Conservation (phyloP, 495 filamentous ascomycete species). For the Hypoxylon fragiforme region DNA sequence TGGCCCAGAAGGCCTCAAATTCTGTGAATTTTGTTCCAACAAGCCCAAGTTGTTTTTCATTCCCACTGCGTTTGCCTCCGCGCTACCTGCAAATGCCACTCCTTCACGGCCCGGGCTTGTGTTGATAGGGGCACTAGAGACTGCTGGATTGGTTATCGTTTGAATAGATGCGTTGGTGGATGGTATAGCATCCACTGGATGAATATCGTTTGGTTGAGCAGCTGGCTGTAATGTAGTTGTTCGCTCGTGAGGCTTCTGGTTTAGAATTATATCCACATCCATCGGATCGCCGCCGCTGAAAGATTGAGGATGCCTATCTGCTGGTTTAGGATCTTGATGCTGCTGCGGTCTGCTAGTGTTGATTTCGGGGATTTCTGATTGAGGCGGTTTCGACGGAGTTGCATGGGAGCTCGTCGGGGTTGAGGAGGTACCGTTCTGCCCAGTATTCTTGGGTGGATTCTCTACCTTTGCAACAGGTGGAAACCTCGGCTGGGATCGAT, state of each 20-base stretch:
- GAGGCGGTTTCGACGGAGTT: background rate
- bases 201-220: conserved; percentile 5
- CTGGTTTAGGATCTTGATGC: background rate
- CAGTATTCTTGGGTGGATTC: background rate
- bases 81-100: conserved; percentile 42
- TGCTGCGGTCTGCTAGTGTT: conserved; percentile 4
- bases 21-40: conserved; percentile 12
- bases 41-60: conserved; percentile 24
- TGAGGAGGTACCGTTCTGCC: conserved; percentile 2
- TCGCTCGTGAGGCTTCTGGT: conserved; percentile 16
- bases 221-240: conserved; percentile 1
- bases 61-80: conserved; percentile 36
- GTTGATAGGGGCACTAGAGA: conserved; percentile 51
- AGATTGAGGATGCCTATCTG: conserved; percentile 18
- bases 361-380: conserved; percentile 1
- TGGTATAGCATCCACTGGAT: conserved; percentile 41
- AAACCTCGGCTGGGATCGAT: conserved; percentile 6
- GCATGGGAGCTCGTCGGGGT: background rate
- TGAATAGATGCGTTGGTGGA: conserved; percentile 51
- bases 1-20: conserved; percentile 10
- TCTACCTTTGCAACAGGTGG: background rate
- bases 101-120: conserved; percentile 59
- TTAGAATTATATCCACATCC: conserved; percentile 28
- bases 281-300: conserved; percentile 27
- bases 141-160: conserved; percentile 43